These are phyloP conservation scores for Waitea zeae DNA, from an alignment of 1,284 basidiomycete species.

Conservation along the genomic window DNA sequence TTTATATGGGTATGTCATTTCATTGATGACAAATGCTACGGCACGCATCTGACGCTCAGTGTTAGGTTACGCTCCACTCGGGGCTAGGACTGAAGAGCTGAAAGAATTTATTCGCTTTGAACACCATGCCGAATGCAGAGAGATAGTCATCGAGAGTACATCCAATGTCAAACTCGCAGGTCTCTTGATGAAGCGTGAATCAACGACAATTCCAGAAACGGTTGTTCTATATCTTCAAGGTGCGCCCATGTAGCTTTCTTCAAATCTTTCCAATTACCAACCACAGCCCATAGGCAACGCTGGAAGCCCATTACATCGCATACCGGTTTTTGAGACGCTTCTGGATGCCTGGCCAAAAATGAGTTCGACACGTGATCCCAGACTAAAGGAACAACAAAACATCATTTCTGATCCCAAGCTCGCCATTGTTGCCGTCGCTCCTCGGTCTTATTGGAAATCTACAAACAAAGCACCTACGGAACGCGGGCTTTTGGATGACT, in stretches of 20 bases:
- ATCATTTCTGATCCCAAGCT: neutral
- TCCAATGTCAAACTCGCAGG: conserved; percentile 12
- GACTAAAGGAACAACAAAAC: no score
- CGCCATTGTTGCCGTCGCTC: conserved; percentile 18
- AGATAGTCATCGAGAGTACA: conserved; percentile 13
- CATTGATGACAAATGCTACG: neutral
- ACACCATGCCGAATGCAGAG: conserved; percentile 12
- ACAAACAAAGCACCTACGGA: conserved; percentile 17
- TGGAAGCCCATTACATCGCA: conserved; percentile 27
- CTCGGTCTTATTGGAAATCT: conserved; percentile 25
- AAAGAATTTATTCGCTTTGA: conserved; percentile 10
- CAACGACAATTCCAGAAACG: conserved; percentile 5
- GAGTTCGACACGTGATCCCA: no score
- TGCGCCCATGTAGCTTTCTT: conserved; percentile 3
- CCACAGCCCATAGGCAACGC: conserved; percentile 23
- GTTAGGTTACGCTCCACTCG: conserved; percentile 29
- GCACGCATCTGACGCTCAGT: conserved; percentile 1
- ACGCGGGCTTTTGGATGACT: conserved; percentile 21
- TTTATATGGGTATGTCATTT: conserved; percentile 25
- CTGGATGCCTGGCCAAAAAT: conserved; percentile 7
- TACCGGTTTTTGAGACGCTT: conserved; percentile 24
- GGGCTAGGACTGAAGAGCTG: conserved; percentile 20
- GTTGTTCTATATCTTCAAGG: conserved; percentile 24
- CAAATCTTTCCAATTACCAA: neutral
- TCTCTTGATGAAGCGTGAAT: conserved; percentile 10